These are phyloP conservation scores for Cystoisospora suis DNA, from an alignment of 169 alveolate genomes.

Conservation along the genomic window DNA sequence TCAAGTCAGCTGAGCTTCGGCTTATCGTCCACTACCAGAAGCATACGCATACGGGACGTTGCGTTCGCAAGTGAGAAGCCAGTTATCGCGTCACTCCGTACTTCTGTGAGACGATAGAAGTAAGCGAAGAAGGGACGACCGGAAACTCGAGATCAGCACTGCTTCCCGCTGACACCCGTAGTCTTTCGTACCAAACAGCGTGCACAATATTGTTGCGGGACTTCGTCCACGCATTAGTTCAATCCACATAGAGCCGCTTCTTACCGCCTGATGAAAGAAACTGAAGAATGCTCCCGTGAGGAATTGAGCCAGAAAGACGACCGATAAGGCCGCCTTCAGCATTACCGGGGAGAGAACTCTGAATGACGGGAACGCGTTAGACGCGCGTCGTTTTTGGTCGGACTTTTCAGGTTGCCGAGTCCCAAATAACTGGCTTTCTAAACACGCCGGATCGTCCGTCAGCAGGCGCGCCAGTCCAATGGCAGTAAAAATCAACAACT, in stretches of 20 bases:
- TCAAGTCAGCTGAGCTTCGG: background rate
- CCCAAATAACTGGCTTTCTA: background rate
- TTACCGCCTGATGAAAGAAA: slow-evolving; percentile 6
- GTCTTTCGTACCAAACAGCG: background rate
- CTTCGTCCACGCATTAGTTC: background rate
- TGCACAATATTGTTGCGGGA: background rate
- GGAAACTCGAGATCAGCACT: background rate
- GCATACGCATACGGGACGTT: background rate
- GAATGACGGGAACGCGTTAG: background rate
- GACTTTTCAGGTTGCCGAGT: no score
- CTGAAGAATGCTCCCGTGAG: background rate
- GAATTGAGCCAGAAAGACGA: background rate
- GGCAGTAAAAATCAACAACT: background rate
- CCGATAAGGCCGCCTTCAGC: background rate
- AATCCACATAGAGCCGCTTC: background rate
- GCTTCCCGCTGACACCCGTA: background rate
- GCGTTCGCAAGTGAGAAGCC: background rate
- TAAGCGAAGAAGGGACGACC: background rate
- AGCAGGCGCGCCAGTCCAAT: background rate
- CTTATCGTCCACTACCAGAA: background rate
- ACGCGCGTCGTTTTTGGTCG: background rate
- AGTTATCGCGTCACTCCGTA: no score
- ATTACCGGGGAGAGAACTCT: background rate
- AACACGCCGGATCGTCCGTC: background rate
- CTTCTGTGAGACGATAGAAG: no score